Conservation (phyloP, 129 eudicot species). For the Silybum marianum region DNA sequence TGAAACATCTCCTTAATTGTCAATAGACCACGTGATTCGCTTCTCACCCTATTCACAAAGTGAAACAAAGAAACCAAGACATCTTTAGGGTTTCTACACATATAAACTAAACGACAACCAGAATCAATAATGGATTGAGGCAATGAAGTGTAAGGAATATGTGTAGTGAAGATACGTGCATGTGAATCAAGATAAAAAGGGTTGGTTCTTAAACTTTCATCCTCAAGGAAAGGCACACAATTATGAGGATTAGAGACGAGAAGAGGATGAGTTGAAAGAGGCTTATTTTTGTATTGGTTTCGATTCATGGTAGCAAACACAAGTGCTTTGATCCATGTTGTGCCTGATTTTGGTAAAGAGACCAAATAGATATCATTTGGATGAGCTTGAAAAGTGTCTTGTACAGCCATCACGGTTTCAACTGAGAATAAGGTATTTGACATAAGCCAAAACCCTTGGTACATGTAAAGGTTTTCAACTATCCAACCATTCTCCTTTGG, state of each 20-base stretch:
- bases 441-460: conserved; percentile 48
- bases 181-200: neutral
- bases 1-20: neutral
- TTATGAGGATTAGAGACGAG: neutral
- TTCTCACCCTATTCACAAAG: neutral
- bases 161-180: neutral
- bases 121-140: neutral
- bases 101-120: neutral
- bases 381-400: conserved; percentile 16
- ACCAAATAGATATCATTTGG: neutral
- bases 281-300: neutral
- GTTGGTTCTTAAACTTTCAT: neutral
- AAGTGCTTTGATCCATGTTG: neutral
- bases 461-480: conserved; percentile 22
- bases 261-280: neutral
- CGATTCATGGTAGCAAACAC: neutral
- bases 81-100: conserved; percentile 1
- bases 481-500: conserved; percentile 40
- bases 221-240: neutral
- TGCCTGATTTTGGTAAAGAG: neutral
- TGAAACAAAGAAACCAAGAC: neutral
- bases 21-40: neutral
- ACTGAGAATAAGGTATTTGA: conserved; percentile 10
- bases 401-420: conserved; percentile 27
- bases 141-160: neutral